These are phyloP conservation scores for Thinopyrum elongatum DNA, from an alignment of 176 grass and related monocot species.

Conservation along the genomic window DNA sequence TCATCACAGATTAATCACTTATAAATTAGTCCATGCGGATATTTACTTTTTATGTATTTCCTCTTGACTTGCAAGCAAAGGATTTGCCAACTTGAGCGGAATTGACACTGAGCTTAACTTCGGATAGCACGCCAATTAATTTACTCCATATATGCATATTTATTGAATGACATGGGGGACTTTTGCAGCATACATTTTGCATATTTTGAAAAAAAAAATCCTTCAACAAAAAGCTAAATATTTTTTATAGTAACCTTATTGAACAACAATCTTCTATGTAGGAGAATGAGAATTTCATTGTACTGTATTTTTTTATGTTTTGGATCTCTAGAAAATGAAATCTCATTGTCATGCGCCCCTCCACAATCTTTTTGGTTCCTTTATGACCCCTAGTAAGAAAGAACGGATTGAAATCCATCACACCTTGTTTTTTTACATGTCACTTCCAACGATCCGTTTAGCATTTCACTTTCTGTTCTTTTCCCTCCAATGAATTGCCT, in stretches of 20 bases:
- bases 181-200: neutral
- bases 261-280: neutral
- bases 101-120: neutral
- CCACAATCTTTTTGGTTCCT: neutral
- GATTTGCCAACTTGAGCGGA: neutral
- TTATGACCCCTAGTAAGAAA: neutral
- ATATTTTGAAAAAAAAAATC: neutral
- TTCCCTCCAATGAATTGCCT: neutral
- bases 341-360: neutral
- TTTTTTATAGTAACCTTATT: neutral
- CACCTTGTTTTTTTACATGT: slow-evolving; percentile 5
- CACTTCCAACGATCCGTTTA: slow-evolving; percentile 5
- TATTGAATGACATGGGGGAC: neutral
- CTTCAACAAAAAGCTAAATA: neutral
- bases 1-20: no score
- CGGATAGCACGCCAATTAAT: neutral
- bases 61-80: slow-evolving; percentile 9
- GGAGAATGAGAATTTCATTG: neutral
- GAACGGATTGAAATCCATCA: neutral
- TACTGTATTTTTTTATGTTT: no score
- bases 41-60: neutral
- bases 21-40: no score
- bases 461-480: neutral
- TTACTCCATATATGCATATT: slow-evolving; percentile 23
- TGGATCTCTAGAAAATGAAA: neutral